A percentile compares a stretch with the other conserved stretches of the same genome.
These are phyloP conservation scores for Entrophospora sp. DNA, from an alignment of 192 early-diverging fungal genomes.

Conservation along the genomic window DNA sequence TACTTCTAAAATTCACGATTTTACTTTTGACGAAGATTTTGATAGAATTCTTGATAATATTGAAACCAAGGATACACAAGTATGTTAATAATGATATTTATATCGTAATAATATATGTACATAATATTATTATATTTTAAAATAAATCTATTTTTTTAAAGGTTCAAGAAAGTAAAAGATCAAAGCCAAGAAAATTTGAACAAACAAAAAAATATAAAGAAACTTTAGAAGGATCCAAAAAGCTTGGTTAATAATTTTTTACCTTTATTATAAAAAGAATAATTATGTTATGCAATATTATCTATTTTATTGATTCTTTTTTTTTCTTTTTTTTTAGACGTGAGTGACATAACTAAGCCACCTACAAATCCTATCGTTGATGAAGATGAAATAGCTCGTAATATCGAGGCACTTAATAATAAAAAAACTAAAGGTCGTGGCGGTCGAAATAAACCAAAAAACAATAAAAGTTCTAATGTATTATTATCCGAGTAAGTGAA, in stretches of 20 bases:
- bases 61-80: slow-evolving; percentile 56
- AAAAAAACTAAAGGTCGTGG: slow-evolving; percentile 28
- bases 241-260: slow-evolving; percentile 2
- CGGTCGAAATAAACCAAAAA: slow-evolving; percentile 20
- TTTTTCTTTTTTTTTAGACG: background rate
- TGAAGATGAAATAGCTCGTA: slow-evolving; percentile 44
- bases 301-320: no score
- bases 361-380: slow-evolving; percentile 22
- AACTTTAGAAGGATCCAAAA: slow-evolving; percentile 50
- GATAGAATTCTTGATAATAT: slow-evolving; percentile 54
- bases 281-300: no score
- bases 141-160: background rate
- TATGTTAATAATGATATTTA: slow-evolving; percentile 19
- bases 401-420: slow-evolving; percentile 37
- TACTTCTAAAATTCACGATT: slow-evolving; percentile 25
- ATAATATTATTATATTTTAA: background rate
- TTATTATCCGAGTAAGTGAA: slow-evolving; percentile 23
- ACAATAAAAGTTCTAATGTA: slow-evolving; percentile 17
- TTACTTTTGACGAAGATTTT: slow-evolving; percentile 61
- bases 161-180: slow-evolving; percentile 33
- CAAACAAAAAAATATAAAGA: slow-evolving; percentile 66
- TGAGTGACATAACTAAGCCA: slow-evolving; percentile 16
- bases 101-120: background rate
- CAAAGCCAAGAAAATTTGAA: slow-evolving; percentile 69
- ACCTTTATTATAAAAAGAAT: no score